These are phyloP conservation scores for Nephelium lappaceum DNA, from an alignment of 345 rosid genomes.

Conservation along the genomic window DNA sequence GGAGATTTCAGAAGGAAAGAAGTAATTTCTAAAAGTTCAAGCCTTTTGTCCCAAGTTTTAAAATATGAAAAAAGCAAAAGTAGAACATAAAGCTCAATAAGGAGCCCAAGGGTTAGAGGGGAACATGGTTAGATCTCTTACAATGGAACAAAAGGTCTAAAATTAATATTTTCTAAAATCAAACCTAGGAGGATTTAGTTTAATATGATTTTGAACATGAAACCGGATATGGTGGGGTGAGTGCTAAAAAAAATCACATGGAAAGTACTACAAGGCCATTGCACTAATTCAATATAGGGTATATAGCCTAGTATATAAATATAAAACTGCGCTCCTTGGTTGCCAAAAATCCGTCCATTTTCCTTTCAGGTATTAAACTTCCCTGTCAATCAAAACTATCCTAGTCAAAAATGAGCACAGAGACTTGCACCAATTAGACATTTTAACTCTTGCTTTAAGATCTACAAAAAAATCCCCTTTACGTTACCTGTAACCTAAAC, in stretches of 20 bases:
- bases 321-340: neutral
- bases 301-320: neutral
- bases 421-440: no score
- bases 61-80: neutral
- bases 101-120: neutral
- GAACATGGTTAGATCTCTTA: neutral
- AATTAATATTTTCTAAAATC: no score
- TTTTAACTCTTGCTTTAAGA: no score
- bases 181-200: no score
- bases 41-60: neutral
- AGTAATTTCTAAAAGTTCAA: neutral
- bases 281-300: neutral
- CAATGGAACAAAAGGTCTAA: neutral
- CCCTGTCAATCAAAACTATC: no score
- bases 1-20: neutral
- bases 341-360: neutral
- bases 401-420: no score
- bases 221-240: no score
- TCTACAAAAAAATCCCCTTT: no score
- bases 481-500: no score
- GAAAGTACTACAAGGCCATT: neutral
- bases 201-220: no score
- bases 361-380: no score
- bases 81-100: neutral
- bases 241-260: neutral